Evolutionary conservation across 2,329 filamentous ascomycete species (phyloP).

Genomic region (Alternaria conjuncta): DNA sequence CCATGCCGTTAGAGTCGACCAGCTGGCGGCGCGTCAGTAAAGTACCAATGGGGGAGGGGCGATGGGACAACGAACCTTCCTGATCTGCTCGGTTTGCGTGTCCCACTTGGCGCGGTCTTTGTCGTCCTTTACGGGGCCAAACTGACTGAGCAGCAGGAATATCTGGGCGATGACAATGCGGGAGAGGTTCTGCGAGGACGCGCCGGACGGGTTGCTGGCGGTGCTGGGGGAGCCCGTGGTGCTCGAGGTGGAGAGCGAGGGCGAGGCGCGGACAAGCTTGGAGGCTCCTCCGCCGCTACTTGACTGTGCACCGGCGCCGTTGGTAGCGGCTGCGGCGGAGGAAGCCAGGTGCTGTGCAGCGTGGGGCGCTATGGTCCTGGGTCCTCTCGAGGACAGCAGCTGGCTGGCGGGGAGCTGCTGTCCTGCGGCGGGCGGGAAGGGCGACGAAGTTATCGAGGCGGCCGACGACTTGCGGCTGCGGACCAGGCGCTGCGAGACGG

Average conservation of each 20-base stretch:
- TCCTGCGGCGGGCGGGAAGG: conserved; percentile 63
- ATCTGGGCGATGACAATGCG: conserved; percentile 97
- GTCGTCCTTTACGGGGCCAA: conserved; percentile 84
- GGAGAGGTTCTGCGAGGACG: conserved; percentile 63
- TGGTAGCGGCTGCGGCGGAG: conserved; percentile 58
- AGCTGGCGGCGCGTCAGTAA: conserved; percentile 63
- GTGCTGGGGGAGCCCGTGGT: conserved; percentile 62
- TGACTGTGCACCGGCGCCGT: conserved; percentile 59
- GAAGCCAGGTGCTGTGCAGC: conserved; percentile 61
- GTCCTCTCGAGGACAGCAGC: conserved; percentile 64
- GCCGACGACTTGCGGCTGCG: conserved; percentile 61
- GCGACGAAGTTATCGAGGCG: conserved; percentile 61
- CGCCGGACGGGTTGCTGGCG: conserved; percentile 53
- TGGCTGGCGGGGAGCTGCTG: conserved; percentile 60
- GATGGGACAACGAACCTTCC: conserved; percentile 69
- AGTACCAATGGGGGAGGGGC: neutral
- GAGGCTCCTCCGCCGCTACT: conserved; percentile 62
- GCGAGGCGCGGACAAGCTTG: conserved; percentile 66
- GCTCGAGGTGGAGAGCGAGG: conserved; percentile 56
- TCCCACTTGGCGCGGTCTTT: conserved; percentile 92
- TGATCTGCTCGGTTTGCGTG: conserved; percentile 86
- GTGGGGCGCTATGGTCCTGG: conserved; percentile 62
- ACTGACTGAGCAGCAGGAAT: conserved; percentile 81
- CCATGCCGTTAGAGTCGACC: conserved; percentile 98
- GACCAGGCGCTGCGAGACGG: conserved; percentile 54